phyloP scores from a whole-genome alignment of 2,329 filamentous ascomycete species.

The Cercospora sp. region DNA sequence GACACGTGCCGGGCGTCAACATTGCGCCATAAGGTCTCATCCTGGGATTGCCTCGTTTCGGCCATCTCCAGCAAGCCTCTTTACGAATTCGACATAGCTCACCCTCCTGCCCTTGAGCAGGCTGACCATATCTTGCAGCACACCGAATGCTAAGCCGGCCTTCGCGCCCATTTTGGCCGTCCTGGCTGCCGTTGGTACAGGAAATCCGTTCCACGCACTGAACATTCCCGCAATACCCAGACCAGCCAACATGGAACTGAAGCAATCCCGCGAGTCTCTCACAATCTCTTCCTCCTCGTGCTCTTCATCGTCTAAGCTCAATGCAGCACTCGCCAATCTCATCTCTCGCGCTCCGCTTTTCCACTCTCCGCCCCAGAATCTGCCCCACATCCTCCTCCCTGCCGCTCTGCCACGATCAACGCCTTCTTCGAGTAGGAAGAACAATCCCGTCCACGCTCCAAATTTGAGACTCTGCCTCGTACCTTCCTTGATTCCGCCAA shows the following conservation, averaged over 20 bases:
- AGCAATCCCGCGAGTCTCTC: constrained; percentile 62
- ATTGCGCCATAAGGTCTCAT: not conserved
- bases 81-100: constrained; percentile 68
- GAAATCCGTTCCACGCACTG: constrained; percentile 81
- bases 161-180: constrained; percentile 78
- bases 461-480: constrained; percentile 70
- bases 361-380: constrained; percentile 38
- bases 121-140: constrained; percentile 74
- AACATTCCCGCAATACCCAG: constrained; percentile 82
- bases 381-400: constrained; percentile 49
- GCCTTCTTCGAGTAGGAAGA: constrained; percentile 80
- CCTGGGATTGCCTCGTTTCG: not conserved
- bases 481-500: constrained; percentile 76
- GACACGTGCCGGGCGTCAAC: not conserved
- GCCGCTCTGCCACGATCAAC: constrained; percentile 74
- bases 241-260: constrained; percentile 79
- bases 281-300: constrained; percentile 43
- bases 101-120: constrained; percentile 69
- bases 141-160: constrained; percentile 76
- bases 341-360: constrained; percentile 35
- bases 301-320: constrained; percentile 38
- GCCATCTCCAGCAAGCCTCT: constrained; percentile 16
- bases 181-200: constrained; percentile 59
- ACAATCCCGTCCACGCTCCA: constrained; percentile 70
- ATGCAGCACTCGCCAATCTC: constrained; percentile 23